Base-by-base conservation (phyloP, 768 basidiomycete genomes). In the Cystofilobasidium macerans region DNA sequence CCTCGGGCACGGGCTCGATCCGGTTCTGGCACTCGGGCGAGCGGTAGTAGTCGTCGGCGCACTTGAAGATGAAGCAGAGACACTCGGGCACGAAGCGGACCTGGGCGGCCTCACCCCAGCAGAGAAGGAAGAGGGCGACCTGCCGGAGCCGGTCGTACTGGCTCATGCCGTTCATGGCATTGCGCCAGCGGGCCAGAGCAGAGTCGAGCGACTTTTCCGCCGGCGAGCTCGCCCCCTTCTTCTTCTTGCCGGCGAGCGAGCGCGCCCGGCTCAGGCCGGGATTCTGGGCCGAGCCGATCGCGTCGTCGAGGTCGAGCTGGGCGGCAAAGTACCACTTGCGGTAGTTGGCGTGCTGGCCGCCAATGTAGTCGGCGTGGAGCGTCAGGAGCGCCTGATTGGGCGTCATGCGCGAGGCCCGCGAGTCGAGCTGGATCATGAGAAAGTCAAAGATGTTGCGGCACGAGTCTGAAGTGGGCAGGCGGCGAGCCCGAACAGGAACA, bases 301-400 rank as follows among this genome's bases (percentile, higher is more conserved):
- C 94, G 71, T 99, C 95, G 76, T 99, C 95, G 48, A 98, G 86
- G 76, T 98, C 94, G 67, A 99, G 85, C 76, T 99, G 95, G 24
- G 94, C 92, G 33, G 94, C 95, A 76, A 98, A 99, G 79, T 99
- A 99, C 95, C 95, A 98, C 79, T 97, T 97, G 69, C 95, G 88
- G 78, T 98, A 98, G 79, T 98, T 98, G 58, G 95, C 90, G 72
- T 97, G 87, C 76, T 94, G 88, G 3, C 95, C 95, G 26, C 95
- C 95, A 71, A 99, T 97, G 77, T 98, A 99, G 76, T 98, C 95
- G 65, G 94, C 95, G 72, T 99, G 95, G 2, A 99, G 82, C 0
- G 93, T 98, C 62, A 95, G 80, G 28, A 98, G 80, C 0, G 95
- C 95, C 74, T 94, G 90, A 74, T 90, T 88, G 13, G 95, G 93